Evolutionary conservation across 1,284 basidiomycete genomes (phyloP), one percentile per base, ranked within the genome.

Genomic region (Trametes pubescens): DNA sequence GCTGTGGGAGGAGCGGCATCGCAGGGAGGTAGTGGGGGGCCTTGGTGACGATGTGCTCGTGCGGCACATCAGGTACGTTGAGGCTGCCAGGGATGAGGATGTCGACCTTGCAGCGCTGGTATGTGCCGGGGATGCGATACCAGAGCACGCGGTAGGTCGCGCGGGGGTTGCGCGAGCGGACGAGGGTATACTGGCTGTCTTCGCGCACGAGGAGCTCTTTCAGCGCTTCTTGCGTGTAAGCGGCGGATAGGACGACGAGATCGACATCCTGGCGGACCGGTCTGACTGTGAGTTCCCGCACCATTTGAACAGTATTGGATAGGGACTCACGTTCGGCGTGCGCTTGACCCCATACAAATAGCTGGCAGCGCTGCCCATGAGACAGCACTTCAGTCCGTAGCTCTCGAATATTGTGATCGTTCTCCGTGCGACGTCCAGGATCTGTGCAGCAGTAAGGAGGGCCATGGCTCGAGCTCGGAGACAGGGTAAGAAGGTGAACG

Each of bases 121-220:
- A 34, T 9, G 53, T 65, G 14, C 57, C 61, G 16, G 60, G 48
- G 29, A 82, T 67, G 22, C 73, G 70, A 71, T 78, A 83, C 78
- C 80, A 84, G 0, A 86, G 75, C 0, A 85, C 80, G 32, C 75
- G 73, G 71, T 84, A 83, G 0, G 80, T 79, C 13, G 81, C 81
- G 5, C 57, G 57, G 10, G 75, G 77, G 65, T 81, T 78, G 38
- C 71, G 75, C 4, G 84, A 78, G 0, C 75, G 67, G 8, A 82
- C 70, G 53, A 81, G 76, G 65, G 75, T 82, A 71, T 84, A 86
- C 4, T 70, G 65, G 18, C 73, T 14, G 64, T 82, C 73, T 5
- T 65, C 65, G 0, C 56, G 51, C 18, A 77, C 75, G 34, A 87
- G 68, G 32, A 77, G 69, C 8, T 69, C 63, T 65, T 87, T 86